A percentile compares a stretch with the other conserved stretches of the same genome.
Conservation (phyloP, 805 yeast species). For the Hanseniaspora lachancei region DNA sequence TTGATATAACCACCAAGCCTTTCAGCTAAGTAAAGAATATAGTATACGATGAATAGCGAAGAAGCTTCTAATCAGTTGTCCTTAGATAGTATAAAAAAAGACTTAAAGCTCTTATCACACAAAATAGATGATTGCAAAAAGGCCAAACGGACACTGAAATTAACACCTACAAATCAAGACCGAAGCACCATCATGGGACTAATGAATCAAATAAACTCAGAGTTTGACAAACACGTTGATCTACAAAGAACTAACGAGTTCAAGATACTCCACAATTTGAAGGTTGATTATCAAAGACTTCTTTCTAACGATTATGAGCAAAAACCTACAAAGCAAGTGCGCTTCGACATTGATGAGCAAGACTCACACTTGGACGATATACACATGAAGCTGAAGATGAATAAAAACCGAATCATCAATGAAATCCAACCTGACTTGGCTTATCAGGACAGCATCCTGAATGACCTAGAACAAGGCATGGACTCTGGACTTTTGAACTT, state of each 20-base stretch:
- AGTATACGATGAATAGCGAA: neutral
- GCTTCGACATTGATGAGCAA: constrained; percentile 8
- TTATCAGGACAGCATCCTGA: neutral
- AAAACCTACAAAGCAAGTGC: neutral
- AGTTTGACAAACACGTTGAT: neutral
- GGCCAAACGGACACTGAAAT: neutral
- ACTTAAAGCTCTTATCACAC: neutral
- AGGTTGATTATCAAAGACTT: neutral
- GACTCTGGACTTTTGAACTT: constrained; percentile 3
- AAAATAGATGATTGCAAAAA: neutral
- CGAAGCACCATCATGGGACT: neutral
- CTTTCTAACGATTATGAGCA: neutral
- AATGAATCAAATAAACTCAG: neutral
- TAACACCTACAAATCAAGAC: neutral
- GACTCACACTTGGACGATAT: constrained; percentile 4
- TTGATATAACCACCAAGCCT: neutral
- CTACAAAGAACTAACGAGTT: neutral
- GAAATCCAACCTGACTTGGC: constrained; percentile 8
- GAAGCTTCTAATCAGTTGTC: neutral
- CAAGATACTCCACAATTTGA: neutral
- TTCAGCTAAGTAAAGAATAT: neutral
- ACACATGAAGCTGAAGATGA: neutral
- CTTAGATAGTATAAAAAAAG: neutral
- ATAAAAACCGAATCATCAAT: constrained; percentile 1
- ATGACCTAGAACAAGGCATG: constrained; percentile 8